Evolutionary conservation across 805 yeast genomes (phyloP).

Genomic region (Nakazawaea holstii): DNA sequence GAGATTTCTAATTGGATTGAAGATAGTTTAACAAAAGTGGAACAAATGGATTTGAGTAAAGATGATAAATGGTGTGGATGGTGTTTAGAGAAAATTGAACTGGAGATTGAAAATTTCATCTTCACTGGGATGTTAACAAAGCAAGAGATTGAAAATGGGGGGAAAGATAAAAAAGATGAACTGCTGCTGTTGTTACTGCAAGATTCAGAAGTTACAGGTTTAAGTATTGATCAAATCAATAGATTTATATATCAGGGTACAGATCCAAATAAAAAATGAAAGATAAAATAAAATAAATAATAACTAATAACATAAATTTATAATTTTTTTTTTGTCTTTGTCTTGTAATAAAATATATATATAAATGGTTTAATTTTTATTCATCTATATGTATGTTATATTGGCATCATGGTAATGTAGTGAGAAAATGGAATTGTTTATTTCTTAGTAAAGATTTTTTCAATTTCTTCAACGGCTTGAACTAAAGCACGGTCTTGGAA

Average conservation of each 20-base stretch:
- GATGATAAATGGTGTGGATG: conserved; percentile 50
- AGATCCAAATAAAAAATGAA: conserved; percentile 14
- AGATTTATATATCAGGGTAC: conserved; percentile 42
- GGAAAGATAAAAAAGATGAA: background rate
- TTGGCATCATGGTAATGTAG: background rate
- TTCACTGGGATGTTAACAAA: conserved; percentile 59
- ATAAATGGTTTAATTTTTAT: too few species aligned
- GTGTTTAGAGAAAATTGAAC: conserved; percentile 41
- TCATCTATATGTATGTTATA: too few species aligned
- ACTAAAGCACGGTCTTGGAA: conserved; percentile 90
- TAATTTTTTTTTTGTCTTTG: too few species aligned
- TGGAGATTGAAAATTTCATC: conserved; percentile 47
- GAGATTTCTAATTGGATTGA: conserved; percentile 86
- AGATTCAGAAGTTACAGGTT: conserved; percentile 11
- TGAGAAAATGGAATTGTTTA: background rate
- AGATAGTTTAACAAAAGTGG: conserved; percentile 13
- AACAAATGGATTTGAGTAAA: conserved; percentile 16
- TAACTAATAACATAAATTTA: too few species aligned
- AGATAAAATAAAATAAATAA: background rate
- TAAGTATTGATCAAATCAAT: conserved; percentile 32
- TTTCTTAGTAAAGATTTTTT: conserved; percentile 41
- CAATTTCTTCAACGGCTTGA: conserved; percentile 90
- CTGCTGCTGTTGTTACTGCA: conserved; percentile 8
- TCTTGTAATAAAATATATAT: too few species aligned
- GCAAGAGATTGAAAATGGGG: conserved; percentile 35